A percentile compares a stretch with the other conserved stretches of the same genome.
phyloP scores from a whole-genome alignment of 805 yeast species.

The Wickerhamiella qilinensis region DNA sequence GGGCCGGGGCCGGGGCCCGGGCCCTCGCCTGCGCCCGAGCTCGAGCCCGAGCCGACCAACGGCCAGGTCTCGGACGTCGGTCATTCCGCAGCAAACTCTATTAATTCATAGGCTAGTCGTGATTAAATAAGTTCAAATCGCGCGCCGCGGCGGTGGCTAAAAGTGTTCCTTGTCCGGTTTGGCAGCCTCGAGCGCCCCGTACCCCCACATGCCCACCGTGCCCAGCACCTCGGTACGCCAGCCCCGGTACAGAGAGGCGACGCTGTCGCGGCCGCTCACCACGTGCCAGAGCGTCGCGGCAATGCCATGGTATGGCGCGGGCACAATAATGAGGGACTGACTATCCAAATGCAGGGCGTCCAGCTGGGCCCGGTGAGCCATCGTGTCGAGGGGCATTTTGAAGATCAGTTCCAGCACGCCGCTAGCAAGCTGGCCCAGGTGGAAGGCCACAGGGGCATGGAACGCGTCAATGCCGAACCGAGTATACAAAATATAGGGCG shows the following conservation, averaged over 20 bases:
- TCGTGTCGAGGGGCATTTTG: constrained; percentile 74
- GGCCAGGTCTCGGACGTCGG: no score
- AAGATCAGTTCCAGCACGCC: constrained; percentile 54
- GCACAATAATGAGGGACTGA: constrained; percentile 36
- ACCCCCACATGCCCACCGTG: constrained; percentile 68
- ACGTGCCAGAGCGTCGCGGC: constrained; percentile 37
- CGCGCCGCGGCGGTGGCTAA: no score
- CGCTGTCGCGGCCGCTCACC: constrained; percentile 27
- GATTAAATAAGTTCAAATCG: not conserved
- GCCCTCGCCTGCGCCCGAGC: no score
- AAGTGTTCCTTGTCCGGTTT: constrained; percentile 6
- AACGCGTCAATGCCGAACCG: constrained; percentile 50
- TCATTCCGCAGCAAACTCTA: no score
- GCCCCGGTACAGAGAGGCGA: constrained; percentile 54
- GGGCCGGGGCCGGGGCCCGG: no score
- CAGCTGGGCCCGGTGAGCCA: constrained; percentile 72
- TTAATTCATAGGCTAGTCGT: no score
- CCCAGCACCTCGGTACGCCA: constrained; percentile 81
- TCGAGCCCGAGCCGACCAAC: no score
- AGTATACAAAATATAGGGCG: constrained; percentile 47
- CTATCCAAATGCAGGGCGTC: constrained; percentile 29
- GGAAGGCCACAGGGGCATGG: constrained; percentile 44
- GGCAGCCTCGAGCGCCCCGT: constrained; percentile 12
- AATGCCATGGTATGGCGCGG: constrained; percentile 39
- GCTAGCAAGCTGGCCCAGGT: constrained; percentile 41